Conservation (phyloP, 2,329 filamentous ascomycete genomes). For the Ophiostoma ulmi region DNA sequence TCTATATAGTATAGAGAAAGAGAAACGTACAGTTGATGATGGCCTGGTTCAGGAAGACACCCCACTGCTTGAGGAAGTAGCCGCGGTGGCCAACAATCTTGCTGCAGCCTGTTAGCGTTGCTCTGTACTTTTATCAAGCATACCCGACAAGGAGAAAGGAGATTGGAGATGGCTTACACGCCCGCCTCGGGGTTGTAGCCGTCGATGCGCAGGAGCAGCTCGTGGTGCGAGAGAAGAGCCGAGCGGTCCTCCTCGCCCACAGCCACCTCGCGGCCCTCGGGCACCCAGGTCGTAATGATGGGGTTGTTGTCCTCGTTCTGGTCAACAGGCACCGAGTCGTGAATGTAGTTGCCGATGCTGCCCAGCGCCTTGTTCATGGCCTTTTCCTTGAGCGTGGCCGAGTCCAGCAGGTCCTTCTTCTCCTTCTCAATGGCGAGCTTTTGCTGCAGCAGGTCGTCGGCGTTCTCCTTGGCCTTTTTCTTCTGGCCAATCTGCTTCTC, state of each 20-base stretch:
- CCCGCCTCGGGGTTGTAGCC: constrained; percentile 91
- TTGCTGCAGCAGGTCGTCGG: constrained; percentile 69
- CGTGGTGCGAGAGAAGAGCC: constrained; percentile 80
- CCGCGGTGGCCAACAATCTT: constrained; percentile 93
- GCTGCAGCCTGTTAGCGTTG: constrained; percentile 15
- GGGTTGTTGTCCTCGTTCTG: constrained; percentile 86
- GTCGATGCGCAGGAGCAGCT: constrained; percentile 80
- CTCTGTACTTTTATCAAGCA: too few species aligned
- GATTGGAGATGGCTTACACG: constrained; percentile 39
- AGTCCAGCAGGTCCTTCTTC: constrained; percentile 73
- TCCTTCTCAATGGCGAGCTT: constrained; percentile 63
- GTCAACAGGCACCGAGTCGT: constrained; percentile 77
- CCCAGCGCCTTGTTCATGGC: constrained; percentile 72
- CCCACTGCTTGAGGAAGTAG: constrained; percentile 87
- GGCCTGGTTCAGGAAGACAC: constrained; percentile 67
- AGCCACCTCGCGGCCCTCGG: constrained; percentile 60
- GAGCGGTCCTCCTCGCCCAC: constrained; percentile 57
- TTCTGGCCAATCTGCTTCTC: constrained; percentile 43
- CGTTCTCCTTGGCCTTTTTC: constrained; percentile 93
- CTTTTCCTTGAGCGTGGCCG: constrained; percentile 65
- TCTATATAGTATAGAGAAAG: too few species aligned
- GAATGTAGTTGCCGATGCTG: constrained; percentile 85
- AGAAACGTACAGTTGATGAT: constrained; percentile 66
- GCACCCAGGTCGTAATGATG: constrained; percentile 71
- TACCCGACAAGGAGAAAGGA: too few species aligned